Evolutionary conservation across 495 filamentous ascomycete genomes (phyloP).

Genomic region (Penicillium herquei): DNA sequence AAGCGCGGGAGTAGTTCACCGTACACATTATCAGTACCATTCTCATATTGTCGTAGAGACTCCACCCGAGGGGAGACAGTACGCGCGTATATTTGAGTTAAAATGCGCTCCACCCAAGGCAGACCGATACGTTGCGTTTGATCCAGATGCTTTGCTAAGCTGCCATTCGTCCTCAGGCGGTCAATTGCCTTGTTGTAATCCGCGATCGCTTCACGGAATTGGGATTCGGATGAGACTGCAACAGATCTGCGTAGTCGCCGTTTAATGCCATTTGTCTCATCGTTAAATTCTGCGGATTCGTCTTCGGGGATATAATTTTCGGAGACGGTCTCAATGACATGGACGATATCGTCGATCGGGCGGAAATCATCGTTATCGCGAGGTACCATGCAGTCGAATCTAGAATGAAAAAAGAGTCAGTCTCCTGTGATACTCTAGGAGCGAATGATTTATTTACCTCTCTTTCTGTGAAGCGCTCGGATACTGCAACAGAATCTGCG

Average conservation of each 20-base stretch:
- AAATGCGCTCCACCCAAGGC: constrained; percentile 73
- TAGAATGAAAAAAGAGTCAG: constrained; percentile 26
- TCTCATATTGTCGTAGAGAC: constrained; percentile 75
- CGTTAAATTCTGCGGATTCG: constrained; percentile 61
- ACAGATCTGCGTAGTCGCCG: constrained; percentile 68
- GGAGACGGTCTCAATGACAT: constrained; percentile 71
- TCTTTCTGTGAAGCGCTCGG: constrained; percentile 68
- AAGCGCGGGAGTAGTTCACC: constrained; percentile 88
- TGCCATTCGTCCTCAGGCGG: constrained; percentile 58
- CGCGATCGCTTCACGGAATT: constrained; percentile 66
- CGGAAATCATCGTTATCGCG: constrained; percentile 78
- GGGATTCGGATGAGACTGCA: constrained; percentile 59
- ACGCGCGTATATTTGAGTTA: constrained; percentile 85
- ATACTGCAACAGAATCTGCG: constrained; percentile 65
- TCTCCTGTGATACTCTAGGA: background rate
- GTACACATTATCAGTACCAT: constrained; percentile 88
- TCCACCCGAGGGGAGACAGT: constrained; percentile 88
- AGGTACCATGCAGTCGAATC: constrained; percentile 75
- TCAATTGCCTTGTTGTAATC: constrained; percentile 73
- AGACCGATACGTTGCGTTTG: constrained; percentile 61
- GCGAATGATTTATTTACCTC: constrained; percentile 45
- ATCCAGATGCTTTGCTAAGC: constrained; percentile 67
- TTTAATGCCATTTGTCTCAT: constrained; percentile 70
- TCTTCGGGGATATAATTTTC: constrained; percentile 70
- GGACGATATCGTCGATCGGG: constrained; percentile 78